Base-by-base conservation (phyloP, 257 asterid species). In the Lycium ferocissimum region DNA sequence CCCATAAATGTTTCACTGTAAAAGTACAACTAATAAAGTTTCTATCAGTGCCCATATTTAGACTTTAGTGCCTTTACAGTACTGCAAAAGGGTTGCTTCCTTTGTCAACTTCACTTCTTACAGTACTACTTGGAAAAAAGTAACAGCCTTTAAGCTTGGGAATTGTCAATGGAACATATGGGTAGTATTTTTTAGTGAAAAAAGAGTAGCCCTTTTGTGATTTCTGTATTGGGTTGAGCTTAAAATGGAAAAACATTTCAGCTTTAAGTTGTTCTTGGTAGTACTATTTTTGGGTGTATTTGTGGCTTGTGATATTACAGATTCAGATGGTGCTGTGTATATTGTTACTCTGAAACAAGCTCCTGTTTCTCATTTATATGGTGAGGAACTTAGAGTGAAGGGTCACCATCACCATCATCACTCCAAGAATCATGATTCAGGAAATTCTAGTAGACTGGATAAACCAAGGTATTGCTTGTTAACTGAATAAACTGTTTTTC, bases 311-410 rank as follows among this genome's bases (percentile, higher is more conserved):
- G 84, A 26, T 26, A 26, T 26, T 26, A 26, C 33, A 26, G 33
- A 87, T 85, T 84, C 84, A 70, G 82, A 61, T 18, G 83, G 87
- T 89, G 97, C 89, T 87, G 98, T 96, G 65, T 95, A 92, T 88
- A 96, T 96, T 89, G 98, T 96, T 83, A 95, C 95, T 69, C 89
- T 96, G 88, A 96, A 91, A 88, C 94, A 94, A 85, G 89, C 94
- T 81, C 95, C 98, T 1, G 71, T 85, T 83, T 83, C 93, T 88
- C 98, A 92, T 92, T 88, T 72, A 87, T 85, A 88, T 81, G 89
- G 89, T 5, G 93, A 91, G 83, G 94, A 91, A 83, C 90, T 95
- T 86, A 92, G 90, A 83, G 90, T 83, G 73, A 86, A 89, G 85
- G 90, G 91, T 53, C 86, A 85, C 75, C 91, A 87, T 84, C 59